phyloP scores from a whole-genome alignment of 2,329 filamentous ascomycete genomes.

The Colletotrichum godetiae region DNA sequence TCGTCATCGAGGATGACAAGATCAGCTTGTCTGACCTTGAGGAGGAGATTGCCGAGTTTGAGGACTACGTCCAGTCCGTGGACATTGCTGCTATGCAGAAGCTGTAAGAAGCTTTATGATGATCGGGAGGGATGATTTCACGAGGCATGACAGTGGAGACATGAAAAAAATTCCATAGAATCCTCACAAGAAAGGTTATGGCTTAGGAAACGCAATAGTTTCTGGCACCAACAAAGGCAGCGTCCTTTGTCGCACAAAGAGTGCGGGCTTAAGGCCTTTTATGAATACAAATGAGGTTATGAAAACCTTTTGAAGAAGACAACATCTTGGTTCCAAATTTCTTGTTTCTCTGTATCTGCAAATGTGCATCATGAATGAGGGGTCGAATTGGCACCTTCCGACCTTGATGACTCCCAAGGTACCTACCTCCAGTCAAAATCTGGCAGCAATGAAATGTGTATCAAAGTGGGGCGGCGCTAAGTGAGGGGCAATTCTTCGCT shows the following conservation, averaged over 20 bases:
- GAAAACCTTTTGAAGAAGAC: conserved; percentile 32
- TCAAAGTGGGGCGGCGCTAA: conserved; percentile 35
- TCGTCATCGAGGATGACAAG: conserved; percentile 98
- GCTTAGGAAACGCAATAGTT: conserved; percentile 20
- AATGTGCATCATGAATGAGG: neutral
- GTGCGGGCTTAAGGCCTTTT: conserved; percentile 28
- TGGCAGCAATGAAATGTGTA: neutral
- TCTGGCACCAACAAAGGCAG: conserved; percentile 29
- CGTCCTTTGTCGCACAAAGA: conserved; percentile 14
- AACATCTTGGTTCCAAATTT: neutral
- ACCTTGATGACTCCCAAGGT: neutral
- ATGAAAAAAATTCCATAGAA: conserved; percentile 37
- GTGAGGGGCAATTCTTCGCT: conserved; percentile 27
- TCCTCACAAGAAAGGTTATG: conserved; percentile 33
- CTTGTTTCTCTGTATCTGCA: neutral
- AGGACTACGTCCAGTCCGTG: conserved; percentile 96
- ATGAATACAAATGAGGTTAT: conserved; percentile 36
- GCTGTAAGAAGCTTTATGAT: conserved; percentile 36
- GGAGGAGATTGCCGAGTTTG: conserved; percentile 82
- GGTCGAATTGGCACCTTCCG: conserved; percentile 2
- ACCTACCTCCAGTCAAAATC: neutral
- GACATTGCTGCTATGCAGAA: conserved; percentile 69
- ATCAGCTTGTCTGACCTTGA: conserved; percentile 88
- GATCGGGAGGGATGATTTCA: conserved; percentile 41
- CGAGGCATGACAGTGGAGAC: conserved; percentile 45